Evolutionary conservation across 495 filamentous ascomycete genomes (phyloP), one percentile per base, ranked within the genome.

Genomic region (Penicillium verhagenii): DNA sequence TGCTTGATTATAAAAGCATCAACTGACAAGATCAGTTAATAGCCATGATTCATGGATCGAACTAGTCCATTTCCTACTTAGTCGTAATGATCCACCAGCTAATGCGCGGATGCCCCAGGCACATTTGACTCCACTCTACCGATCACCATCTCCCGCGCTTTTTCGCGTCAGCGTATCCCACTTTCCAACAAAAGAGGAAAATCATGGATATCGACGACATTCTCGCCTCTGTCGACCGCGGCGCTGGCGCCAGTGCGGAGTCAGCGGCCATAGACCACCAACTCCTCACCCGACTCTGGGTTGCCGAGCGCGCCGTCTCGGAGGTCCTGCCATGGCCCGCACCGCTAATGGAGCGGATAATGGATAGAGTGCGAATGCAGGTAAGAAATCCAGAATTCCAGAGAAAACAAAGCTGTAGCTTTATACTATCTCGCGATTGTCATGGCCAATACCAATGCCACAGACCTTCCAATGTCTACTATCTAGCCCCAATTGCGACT

Each of bases 161-260:
- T 51, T 39, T 53, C 57, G 33, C 43, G 48, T 51, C 31, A 39
- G 37, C 26, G 45, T 37, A 18, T 33, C 25, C 21, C 42, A 21
- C 21, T 24, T 26, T 13, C 11, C 21, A 21, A 11, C 24, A 28
- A 29, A 35, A 24, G 14, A 20, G 9, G 23, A 35, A 19, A 35
- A 19, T 26, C 21, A 94, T 93, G 88, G 91, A 96, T 61, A 96
- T 96, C 64, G 84, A 90, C 71, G 90, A 94, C 72, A 93, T 96
- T 60, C 84, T 96, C 56, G 86, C 82, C 69, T 86, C 90, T 60
- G 86, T 93, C 56, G 87, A 90, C 67, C 81, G 78, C 60, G 72
- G 78, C 54, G 70, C 79, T 50, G 71, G 80, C 62, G 68, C 77
- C 53, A 79, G 81, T 11, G 76, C 73, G 16, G 85, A 86, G 54